phyloP scores from a whole-genome alignment of 768 basidiomycete species.

The Suillus subaureus region DNA sequence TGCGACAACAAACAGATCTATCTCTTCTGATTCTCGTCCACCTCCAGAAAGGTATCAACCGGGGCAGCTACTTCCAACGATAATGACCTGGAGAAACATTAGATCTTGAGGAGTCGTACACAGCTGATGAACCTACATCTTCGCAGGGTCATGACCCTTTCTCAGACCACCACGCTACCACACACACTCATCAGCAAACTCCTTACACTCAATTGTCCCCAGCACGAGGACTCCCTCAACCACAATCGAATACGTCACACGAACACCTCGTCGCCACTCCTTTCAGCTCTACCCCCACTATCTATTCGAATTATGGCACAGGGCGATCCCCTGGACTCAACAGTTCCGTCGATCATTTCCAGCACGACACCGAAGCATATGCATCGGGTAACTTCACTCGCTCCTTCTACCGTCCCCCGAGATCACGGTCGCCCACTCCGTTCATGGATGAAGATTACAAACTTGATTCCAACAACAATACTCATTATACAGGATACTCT shows the following conservation, averaged over 20 bases:
- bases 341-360: constrained; percentile 54
- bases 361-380: constrained; percentile 68
- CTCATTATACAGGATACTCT: constrained; percentile 54
- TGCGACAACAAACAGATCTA: background rate
- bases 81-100: constrained; percentile 68
- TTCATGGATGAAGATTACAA: constrained; percentile 75
- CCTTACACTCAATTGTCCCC: constrained; percentile 44
- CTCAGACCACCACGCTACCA: constrained; percentile 30
- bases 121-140: constrained; percentile 14
- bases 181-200: constrained; percentile 29
- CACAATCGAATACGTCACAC: constrained; percentile 18
- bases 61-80: constrained; percentile 61
- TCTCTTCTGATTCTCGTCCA: constrained; percentile 13
- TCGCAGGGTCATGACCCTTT: constrained; percentile 34
- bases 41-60: constrained; percentile 52
- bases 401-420: constrained; percentile 49
- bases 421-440: constrained; percentile 79
- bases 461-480: constrained; percentile 54
- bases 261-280: constrained; percentile 25
- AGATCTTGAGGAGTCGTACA: constrained; percentile 43
- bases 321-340: constrained; percentile 38
- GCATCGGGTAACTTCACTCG: constrained; percentile 62
- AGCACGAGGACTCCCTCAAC: constrained; percentile 29
- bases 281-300: constrained; percentile 22
- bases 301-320: constrained; percentile 11